Base-by-base conservation (phyloP, 352 stramenopile genomes). In the Paralagenidium karlingii region DNA sequence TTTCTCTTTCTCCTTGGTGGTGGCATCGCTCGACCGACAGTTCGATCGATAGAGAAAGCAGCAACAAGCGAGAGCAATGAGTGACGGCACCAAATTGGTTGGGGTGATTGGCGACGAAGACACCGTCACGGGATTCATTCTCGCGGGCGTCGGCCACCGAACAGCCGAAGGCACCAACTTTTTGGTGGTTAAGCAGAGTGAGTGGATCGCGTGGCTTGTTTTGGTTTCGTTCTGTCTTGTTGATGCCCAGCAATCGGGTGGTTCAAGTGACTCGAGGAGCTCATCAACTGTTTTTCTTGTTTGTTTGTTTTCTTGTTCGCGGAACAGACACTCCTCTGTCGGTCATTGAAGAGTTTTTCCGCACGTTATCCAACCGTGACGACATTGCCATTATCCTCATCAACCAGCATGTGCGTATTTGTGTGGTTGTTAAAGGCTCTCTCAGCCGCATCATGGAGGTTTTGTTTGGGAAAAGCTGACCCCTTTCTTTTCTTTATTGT, bases 371-470 rank as follows among this genome's bases (percentile, higher is more conserved):
- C 24, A 89, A 51, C 33, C 82, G 95, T 32, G 82, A 98, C 54
- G 95, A 99, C 65, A 81, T 99, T 46, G 95, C 82, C 27, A 99
- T 99, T 45, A 94, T 99, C 45, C 75, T 99, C 18, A 98, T 99
- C 54, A 99, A 98, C 66, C 95, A 99, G 64, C 94, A 98, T 49
- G 83, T 92, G 60, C 32, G 74, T 49, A 18, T 18, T 24, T 19
- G 5, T 40, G 26, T 37, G 32, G 10, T 21, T 10, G 27, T 42
- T 12, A 16, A 27, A 21, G 3, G 21, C 10, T 5, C 22, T 20
- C 30, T 8, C 19, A 16, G 21, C 9, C 7, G 24, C 15, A 8
- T 12, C 5, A 6, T 20, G n/a, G 15, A 11, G 19, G 2, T 25
- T 8, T 3, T 41, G 30, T 11, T 15, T 32, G 15, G 11, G 11